phyloP scores from a whole-genome alignment of 2,329 filamentous ascomycete species.

The Erysiphe pulchra region DNA sequence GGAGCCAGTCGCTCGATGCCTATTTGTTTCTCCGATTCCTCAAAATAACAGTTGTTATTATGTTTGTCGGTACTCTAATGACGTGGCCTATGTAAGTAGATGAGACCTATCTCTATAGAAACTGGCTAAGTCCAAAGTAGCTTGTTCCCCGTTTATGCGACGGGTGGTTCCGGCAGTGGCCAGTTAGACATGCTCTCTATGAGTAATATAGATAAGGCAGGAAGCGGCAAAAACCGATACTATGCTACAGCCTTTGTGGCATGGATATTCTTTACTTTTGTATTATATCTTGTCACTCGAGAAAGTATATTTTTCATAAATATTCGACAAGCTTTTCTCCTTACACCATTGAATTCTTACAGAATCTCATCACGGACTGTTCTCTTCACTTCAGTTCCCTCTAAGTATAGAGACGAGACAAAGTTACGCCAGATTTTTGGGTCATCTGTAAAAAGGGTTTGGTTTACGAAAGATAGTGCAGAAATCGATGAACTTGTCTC shows the following conservation, averaged over 20 bases:
- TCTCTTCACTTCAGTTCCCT: constrained; percentile 65
- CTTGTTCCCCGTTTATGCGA: constrained; percentile 60
- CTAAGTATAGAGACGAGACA: constrained; percentile 50
- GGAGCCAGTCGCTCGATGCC: constrained; percentile 77
- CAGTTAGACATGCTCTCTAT: constrained; percentile 62
- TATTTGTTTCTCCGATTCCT: constrained; percentile 80
- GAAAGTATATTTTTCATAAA: constrained; percentile 86
- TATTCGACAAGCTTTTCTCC: constrained; percentile 70
- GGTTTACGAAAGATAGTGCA: constrained; percentile 55
- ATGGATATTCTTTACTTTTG: constrained; percentile 66
- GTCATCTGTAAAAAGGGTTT: constrained; percentile 54
- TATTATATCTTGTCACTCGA: constrained; percentile 68
- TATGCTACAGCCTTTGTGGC: constrained; percentile 63
- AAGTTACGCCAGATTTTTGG: constrained; percentile 62
- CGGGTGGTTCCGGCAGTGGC: constrained; percentile 35
- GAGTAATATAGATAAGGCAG: constrained; percentile 38
- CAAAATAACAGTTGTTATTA: constrained; percentile 52
- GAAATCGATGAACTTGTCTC: constrained; percentile 60
- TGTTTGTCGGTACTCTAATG: constrained; percentile 58
- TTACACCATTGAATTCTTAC: constrained; percentile 60
- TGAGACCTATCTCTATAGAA: neutral
- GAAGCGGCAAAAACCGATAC: constrained; percentile 30
- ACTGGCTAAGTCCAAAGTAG: neutral
- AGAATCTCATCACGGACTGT: constrained; percentile 79
- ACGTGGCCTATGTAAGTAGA: constrained; percentile 44